Evolutionary conservation across 306 rosid species (phyloP).

Genomic region (Abrus precatorius): DNA sequence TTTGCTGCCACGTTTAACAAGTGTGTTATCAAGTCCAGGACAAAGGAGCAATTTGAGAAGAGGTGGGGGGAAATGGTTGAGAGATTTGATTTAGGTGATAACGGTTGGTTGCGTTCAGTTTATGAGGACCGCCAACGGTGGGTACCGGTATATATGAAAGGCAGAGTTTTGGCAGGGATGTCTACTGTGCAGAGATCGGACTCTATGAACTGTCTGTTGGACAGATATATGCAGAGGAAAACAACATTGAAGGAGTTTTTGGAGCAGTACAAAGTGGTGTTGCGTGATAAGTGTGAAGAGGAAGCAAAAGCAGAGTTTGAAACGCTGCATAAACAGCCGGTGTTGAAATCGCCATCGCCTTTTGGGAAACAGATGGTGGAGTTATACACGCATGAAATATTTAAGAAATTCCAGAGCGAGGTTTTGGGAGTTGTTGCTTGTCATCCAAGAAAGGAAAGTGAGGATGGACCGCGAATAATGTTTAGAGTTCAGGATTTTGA

Average conservation of each 20-base stretch:
- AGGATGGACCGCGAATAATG: conserved; percentile 58
- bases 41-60: conserved; percentile 75
- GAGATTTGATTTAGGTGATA: conserved; percentile 64
- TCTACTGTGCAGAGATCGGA: conserved; percentile 72
- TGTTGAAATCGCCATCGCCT: conserved; percentile 79
- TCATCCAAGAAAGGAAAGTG: conserved; percentile 73
- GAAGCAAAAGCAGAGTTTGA: conserved; percentile 84
- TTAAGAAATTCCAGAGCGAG: conserved; percentile 79
- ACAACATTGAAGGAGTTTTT: conserved; percentile 72
- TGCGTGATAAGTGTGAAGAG: conserved; percentile 78
- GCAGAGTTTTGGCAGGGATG: conserved; percentile 71
- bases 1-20: conserved; percentile 70
- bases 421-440: conserved; percentile 85
- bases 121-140: conserved; percentile 69
- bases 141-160: conserved; percentile 69
- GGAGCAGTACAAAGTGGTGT: conserved; percentile 66
- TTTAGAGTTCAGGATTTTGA: conserved; percentile 77
- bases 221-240: conserved; percentile 79
- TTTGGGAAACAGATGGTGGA: conserved; percentile 76
- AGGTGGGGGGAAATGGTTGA: conserved; percentile 73
- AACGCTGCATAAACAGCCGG: conserved; percentile 68
- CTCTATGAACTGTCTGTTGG: conserved; percentile 66
- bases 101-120: conserved; percentile 60
- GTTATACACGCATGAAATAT: conserved; percentile 69
- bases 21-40: conserved; percentile 71